Base-by-base conservation (phyloP, 805 yeast species). In the Yarrowia divulgata region DNA sequence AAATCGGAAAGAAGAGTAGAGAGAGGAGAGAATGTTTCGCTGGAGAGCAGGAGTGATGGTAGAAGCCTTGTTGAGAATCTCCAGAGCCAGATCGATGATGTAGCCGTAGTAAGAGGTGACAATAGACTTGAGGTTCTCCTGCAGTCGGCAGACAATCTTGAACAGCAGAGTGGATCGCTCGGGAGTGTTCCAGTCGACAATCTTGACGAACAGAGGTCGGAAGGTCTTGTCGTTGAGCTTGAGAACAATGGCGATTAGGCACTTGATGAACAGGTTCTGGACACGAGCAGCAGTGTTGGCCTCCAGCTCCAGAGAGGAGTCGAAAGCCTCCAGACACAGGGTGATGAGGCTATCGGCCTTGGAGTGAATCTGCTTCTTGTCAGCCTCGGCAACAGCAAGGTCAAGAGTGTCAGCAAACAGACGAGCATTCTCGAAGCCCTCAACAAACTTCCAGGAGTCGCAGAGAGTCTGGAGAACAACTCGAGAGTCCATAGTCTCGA, bases 191-290 rank as follows among this genome's bases (percentile, higher is more conserved):
- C 99, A 95, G 77, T 93, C 87, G 13, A 90, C 93, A 73, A 92
- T 82, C 34, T 88, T 82, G 8, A 93, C 94, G 80, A 95, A 95
- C 76, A 91, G 81, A 19, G 99, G 99, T 76, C 98, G 87, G 84
- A 95, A 95, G 29, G 88, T 86, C 80, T 91, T 92, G 77, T 95
- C 99, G 77, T 95, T 95, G 79, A 95, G 85, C 79, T 94, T 93
- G 88, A 95, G 84, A 19, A 94, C 96, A 73, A 87, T 88, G 32
- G 82, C 82, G 72, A 94, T 86, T 23, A 90, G 93, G 76, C 93
- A 86, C 46, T 85, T 81, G 74, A 90, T 89, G 76, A 90, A 86
- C 12, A 89, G 84, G 19, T 92, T 84, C 77, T 94, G 98, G 72
- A 94, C 86, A 73, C 97, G 85, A 77, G 90, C 88, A 72, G 90